Percentiles rank a stretch among this genome's conserved stretches.
Conservation (phyloP, 108 stramenopile genomes). For the Halocafeteria seosinensis region DNA sequence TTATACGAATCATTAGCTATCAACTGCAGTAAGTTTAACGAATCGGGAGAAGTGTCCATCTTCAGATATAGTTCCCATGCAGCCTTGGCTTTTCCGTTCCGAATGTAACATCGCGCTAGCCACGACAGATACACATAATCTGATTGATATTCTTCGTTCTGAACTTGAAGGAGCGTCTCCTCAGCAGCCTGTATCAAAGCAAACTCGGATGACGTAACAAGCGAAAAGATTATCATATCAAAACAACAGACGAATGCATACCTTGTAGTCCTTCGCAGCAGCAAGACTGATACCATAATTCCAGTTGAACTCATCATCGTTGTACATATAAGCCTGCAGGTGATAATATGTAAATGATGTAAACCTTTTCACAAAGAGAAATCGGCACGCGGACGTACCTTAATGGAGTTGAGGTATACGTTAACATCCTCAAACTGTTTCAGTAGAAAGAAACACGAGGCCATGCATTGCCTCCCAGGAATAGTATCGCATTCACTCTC, state of each 20-base stretch:
- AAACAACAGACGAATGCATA: too few species aligned
- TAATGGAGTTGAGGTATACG: conserved; percentile 51
- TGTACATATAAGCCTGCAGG: conserved; percentile 50
- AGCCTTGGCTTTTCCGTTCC: conserved; percentile 48
- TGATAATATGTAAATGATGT: too few species aligned
- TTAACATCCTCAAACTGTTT: conserved; percentile 56
- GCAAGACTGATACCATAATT: conserved; percentile 55
- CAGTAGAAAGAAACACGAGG: conserved; percentile 52
- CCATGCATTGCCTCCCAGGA: conserved; percentile 71
- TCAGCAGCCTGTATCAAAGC: too few species aligned
- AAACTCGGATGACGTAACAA: background rate
- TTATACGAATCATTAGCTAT: conserved; percentile 67
- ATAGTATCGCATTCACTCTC: conserved; percentile 65
- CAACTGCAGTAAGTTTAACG: conserved; percentile 51
- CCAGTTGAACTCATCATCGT: conserved; percentile 68
- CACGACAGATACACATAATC: conserved; percentile 53
- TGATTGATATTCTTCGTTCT: conserved; percentile 41
- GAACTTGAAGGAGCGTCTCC: conserved; percentile 46
- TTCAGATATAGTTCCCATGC: conserved; percentile 66
- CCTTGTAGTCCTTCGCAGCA: conserved; percentile 39
- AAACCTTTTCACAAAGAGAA: background rate
- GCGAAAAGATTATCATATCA: too few species aligned
- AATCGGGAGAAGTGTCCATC: conserved; percentile 43
- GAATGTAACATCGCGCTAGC: conserved; percentile 58
- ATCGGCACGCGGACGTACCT: too few species aligned